A percentile compares a stretch with the other conserved stretches of the same genome.
These are phyloP conservation scores for Backusella macrospora DNA, from an alignment of 192 early-diverging fungal species.

Conservation along the genomic window DNA sequence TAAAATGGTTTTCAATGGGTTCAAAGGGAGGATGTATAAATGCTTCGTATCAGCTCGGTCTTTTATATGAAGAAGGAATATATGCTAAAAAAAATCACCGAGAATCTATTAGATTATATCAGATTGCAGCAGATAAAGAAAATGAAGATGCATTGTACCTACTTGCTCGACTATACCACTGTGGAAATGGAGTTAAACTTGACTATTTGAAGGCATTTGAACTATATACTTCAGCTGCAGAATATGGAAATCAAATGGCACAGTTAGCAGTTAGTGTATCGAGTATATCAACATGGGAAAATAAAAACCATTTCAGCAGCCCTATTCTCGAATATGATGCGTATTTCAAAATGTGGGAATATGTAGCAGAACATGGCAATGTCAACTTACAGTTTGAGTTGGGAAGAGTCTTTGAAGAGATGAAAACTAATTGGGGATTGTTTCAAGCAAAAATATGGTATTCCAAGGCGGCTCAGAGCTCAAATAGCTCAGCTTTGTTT, in stretches of 20 bases:
- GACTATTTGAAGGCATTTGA: not conserved
- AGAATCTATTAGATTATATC: not conserved
- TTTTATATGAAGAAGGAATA: constrained; percentile 1
- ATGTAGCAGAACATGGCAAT: no score
- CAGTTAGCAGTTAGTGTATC: not conserved
- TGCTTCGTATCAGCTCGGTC: constrained; percentile 1
- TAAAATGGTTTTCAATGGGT: not conserved
- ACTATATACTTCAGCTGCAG: not conserved
- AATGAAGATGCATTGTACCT: not conserved
- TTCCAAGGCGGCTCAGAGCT: not conserved
- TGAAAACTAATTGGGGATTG: no score
- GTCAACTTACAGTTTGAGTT: no score
- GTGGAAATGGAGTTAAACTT: not conserved
- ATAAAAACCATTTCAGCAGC: not conserved
- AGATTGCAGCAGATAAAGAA: not conserved
- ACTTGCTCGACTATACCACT: not conserved
- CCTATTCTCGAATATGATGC: no score
- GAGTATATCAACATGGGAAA: not conserved
- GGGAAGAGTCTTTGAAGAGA: no score
- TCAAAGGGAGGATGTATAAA: not conserved
- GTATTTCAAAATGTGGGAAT: no score
- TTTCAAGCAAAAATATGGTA: no score
- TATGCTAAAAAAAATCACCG: not conserved
- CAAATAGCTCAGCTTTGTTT: not conserved
- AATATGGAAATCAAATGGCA: not conserved